Percentiles rank a stretch among this genome's conserved stretches.
phyloP scores from a whole-genome alignment of 2,329 filamentous ascomycete genomes.

The Aspergillus sp. region DNA sequence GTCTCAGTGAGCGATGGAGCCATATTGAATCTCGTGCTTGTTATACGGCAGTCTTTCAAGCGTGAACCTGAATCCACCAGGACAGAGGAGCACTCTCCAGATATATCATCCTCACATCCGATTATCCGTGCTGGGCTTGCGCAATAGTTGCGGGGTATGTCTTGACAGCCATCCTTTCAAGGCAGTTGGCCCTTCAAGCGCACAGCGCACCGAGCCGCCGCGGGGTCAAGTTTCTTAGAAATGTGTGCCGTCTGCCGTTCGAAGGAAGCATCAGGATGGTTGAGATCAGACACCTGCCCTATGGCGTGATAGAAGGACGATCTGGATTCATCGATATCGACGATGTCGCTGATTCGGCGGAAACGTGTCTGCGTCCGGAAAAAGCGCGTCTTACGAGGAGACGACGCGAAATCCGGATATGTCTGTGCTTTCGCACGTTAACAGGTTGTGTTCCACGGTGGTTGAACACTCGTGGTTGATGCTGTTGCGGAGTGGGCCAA shows the following conservation, averaged over 20 bases:
- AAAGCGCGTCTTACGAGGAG: neutral
- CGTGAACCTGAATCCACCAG: neutral
- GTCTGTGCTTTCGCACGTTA: too few relatives aligned
- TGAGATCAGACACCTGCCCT: neutral
- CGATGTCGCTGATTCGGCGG: neutral
- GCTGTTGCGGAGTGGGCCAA: conserved; percentile 11
- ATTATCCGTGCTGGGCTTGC: conserved; percentile 16
- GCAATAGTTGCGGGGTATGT: conserved; percentile 25
- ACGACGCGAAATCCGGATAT: too few relatives aligned
- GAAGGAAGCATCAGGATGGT: neutral
- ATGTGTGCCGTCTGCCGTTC: neutral
- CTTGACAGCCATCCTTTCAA: conserved; percentile 4
- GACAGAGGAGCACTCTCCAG: neutral
- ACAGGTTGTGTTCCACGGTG: too few relatives aligned
- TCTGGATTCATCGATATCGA: conserved; percentile 7
- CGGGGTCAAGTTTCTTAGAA: conserved; percentile 2
- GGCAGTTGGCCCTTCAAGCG: neutral
- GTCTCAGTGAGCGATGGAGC: conserved; percentile 35
- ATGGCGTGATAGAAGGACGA: conserved; percentile 13
- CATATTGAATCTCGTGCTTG: conserved; percentile 29
- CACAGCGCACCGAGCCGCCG: neutral
- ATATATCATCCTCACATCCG: conserved; percentile 12
- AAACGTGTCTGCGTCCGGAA: neutral
- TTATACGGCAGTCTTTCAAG: neutral
- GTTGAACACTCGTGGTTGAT: neutral